Base-by-base conservation (phyloP, 2,329 filamentous ascomycete species). In the Colletotrichum liriopes region DNA sequence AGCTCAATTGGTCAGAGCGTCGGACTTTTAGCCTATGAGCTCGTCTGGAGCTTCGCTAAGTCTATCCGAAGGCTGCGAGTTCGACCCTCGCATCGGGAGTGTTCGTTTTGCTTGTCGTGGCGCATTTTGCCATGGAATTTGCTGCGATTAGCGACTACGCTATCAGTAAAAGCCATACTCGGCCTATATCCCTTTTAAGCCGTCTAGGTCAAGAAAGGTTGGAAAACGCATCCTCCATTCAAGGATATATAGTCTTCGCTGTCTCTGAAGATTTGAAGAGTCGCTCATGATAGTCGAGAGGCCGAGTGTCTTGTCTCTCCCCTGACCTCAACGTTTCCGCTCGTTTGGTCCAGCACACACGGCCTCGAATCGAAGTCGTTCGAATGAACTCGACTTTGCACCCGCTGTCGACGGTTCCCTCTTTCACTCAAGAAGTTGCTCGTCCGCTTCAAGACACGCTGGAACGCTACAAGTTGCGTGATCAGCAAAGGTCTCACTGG, bases 1-100 rank as follows among this genome's bases (percentile, higher is more conserved):
- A 23, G 55, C 45, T 51, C 26, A 51, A 39, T 26, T 67, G 64
- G 37, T 35, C 35, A 35, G 54, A 59, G 56, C 56, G 56, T 56
- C 54, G 54, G 54, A 56, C 54, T 56, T 56, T 56, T 56, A 56
- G 20, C 20, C 12, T 2, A 6, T 1, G 5, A 37, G 54, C 18
- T 23, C 6, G 1, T 1, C 0, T 9, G 6, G 32, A 8, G 32
- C 32, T 7, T 18, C 5, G 32, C 54, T 56, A 23, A 0, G 6
- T 11, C 5, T 2, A 62, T 62, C 32, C 32, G 47, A 37, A 51
- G 43, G 43, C n/a, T 49, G 45, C 59, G 43, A 62, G 35, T 39
- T 62, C 32, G 45, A 51, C 43, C 59, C 43, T 62, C 8, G 47
- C 43, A 51, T 62, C 43, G 43, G 29, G 47, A 49, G 54, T 3